Percentiles rank a stretch among this genome's conserved stretches.
Conservation (phyloP, 1,284 basidiomycete species). For the Caloboletus firmus region DNA sequence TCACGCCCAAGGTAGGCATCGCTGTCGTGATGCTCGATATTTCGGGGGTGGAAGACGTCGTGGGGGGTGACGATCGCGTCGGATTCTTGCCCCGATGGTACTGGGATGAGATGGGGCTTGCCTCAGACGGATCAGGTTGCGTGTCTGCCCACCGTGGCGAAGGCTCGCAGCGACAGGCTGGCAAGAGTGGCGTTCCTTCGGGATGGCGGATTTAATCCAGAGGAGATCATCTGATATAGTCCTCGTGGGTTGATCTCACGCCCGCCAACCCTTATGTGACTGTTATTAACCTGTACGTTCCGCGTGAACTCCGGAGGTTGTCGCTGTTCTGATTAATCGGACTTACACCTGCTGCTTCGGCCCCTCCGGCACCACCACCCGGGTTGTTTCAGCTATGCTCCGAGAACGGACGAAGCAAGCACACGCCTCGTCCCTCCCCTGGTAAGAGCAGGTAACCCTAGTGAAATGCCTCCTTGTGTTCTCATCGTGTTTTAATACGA, state of each 20-base stretch:
- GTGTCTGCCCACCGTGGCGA: conserved; percentile 8
- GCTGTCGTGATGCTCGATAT: conserved; percentile 45
- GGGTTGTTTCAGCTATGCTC: conserved; percentile 17
- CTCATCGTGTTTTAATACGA: conserved; percentile 14
- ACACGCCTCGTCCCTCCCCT: not conserved
- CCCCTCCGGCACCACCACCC: conserved; percentile 9
- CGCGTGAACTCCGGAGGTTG: conserved; percentile 25
- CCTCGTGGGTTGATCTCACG: conserved; percentile 15
- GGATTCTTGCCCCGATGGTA: conserved; percentile 76
- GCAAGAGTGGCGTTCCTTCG: conserved; percentile 9
- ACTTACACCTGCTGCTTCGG: conserved; percentile 25
- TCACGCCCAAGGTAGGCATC: conserved; percentile 56
- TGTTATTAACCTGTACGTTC: conserved; percentile 20
- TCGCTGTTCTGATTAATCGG: conserved; percentile 26
- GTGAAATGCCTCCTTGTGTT: conserved; percentile 9
- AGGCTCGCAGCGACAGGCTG: not conserved
- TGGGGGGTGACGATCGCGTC: conserved; percentile 63
- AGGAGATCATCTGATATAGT: conserved; percentile 23
- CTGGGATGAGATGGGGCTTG: conserved; percentile 46
- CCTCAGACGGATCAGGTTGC: conserved; percentile 3
- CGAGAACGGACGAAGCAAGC: conserved; percentile 1
- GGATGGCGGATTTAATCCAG: conserved; percentile 27
- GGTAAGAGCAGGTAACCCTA: conserved; percentile 10
- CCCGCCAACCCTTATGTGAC: conserved; percentile 3
- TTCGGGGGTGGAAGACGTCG: conserved; percentile 55